Base-by-base conservation (phyloP, 148 eudicot species). In the Rheum nobile region DNA sequence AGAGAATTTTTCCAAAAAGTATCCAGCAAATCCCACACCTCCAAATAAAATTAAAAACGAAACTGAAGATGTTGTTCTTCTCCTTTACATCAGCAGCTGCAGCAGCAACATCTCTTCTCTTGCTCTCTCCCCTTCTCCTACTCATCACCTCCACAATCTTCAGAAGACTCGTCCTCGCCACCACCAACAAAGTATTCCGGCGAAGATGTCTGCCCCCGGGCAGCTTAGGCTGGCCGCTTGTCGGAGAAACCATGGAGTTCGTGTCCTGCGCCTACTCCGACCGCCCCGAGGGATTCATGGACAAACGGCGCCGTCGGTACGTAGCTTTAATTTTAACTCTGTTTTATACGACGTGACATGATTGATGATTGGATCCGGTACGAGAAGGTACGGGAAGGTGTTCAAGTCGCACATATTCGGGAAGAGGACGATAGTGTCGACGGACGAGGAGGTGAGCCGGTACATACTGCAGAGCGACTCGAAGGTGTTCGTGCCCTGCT, bases 231-330 rank as follows among this genome's bases (percentile, higher is more conserved):
- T 88, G 92, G 96, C 98, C 98, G 65, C 67, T 94, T 29, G 37
- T 94, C 4, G 98, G 98, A n/a, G 98, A 94, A 84, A 89, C 98
- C 55, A 54, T 94, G 77, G 89, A 91, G 72, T 94, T 94, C 81
- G 83, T 94, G 77, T 89, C 97, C 70, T 89, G 86, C 73, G 97
- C 91, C 12, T 91, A 86, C 78, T 91, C 98, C 2, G 86, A 85
- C 77, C 75, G 78, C 48, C 98, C 97, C 1, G 92, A 93, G 72
- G 81, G 74, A 70, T 93, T 93, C 89, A 88, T 91, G 91, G 89
- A 93, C 72, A 88, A 81, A 65, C 92, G 98, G 0, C 95, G 98
- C 8, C 87, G 43, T 46, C 71, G 83, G 97, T 93, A 85, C n/a
- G 6, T 16, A n/a, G n/a, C 14, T 2, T 46, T 11, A 12, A 1